phyloP scores from a whole-genome alignment of 2,329 filamentous ascomycete genomes.

The Spiromastix sp. region DNA sequence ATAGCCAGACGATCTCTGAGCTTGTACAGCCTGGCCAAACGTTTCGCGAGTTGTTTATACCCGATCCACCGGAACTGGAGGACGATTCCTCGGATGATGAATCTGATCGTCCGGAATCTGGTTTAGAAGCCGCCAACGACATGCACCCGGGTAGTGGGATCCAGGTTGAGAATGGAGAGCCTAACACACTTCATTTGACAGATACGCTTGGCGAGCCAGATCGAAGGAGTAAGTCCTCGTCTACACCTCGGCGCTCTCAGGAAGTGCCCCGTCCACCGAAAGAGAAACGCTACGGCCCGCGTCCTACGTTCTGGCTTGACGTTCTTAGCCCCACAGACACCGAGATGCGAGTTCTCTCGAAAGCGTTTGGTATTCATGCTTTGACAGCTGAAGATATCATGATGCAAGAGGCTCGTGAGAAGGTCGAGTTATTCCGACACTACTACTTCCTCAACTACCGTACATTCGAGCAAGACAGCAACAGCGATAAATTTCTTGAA shows the following conservation, averaged over 20 bases:
- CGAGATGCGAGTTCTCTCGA: conserved; percentile 90
- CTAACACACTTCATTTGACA: conserved; percentile 7
- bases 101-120: conserved; percentile 8
- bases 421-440: conserved; percentile 92
- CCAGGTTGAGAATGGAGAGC: conserved; percentile 17
- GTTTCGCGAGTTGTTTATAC: conserved; percentile 83
- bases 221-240: not conserved
- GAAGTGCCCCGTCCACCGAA: conserved; percentile 26
- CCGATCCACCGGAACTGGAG: conserved; percentile 65
- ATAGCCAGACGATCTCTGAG: conserved; percentile 90
- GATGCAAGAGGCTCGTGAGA: conserved; percentile 93
- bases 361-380: conserved; percentile 91
- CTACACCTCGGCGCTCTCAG: conserved; percentile 14
- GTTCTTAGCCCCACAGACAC: conserved; percentile 81
- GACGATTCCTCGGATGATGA: conserved; percentile 61
- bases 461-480: conserved; percentile 89
- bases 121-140: conserved; percentile 3
- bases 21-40: conserved; percentile 73
- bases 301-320: conserved; percentile 95
- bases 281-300: conserved; percentile 57
- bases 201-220: not conserved
- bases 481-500: conserved; percentile 81
- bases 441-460: conserved; percentile 99
- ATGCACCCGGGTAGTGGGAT: conserved; percentile 10
- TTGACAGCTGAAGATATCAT: conserved; percentile 94